A percentile compares a stretch with the other conserved stretches of the same genome.
Conservation (phyloP, 2,329 filamentous ascomycete genomes). For the Ophiocordyceps camponoti-rufipedis region DNA sequence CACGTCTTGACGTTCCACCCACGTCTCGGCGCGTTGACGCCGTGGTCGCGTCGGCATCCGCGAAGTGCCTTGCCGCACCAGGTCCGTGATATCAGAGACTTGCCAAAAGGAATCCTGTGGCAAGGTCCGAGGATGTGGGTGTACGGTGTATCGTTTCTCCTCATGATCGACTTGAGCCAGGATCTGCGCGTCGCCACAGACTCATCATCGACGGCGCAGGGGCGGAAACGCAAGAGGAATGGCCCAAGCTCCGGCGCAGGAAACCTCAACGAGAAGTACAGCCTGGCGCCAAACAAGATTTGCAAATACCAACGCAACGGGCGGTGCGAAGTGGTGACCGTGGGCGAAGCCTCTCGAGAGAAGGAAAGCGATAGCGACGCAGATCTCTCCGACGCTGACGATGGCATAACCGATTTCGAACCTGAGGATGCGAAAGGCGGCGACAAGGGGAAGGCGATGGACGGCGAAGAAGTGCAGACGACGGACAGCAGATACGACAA, state of each 20-base stretch:
- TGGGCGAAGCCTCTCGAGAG: conserved; percentile 19
- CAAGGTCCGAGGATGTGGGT: conserved; percentile 66
- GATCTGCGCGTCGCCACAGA: conserved; percentile 32
- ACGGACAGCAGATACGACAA: background rate
- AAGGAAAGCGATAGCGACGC: conserved; percentile 19
- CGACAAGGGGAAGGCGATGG: background rate
- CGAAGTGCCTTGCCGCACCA: conserved; percentile 54
- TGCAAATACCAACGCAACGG: conserved; percentile 20
- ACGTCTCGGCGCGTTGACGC: conserved; percentile 54
- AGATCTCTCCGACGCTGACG: conserved; percentile 15
- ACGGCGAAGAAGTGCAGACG: background rate
- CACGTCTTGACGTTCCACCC: conserved; percentile 67
- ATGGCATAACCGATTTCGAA: conserved; percentile 10
- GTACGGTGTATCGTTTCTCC: conserved; percentile 71
- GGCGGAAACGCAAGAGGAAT: conserved; percentile 35
- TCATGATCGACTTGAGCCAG: conserved; percentile 73
- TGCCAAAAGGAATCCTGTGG: conserved; percentile 75
- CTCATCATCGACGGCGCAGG: conserved; percentile 9
- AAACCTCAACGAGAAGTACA: conserved; percentile 28
- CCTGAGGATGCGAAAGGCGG: background rate
- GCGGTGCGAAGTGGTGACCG: conserved; percentile 19
- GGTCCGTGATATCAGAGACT: conserved; percentile 58
- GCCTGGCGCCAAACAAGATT: conserved; percentile 24
- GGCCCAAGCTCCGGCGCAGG: conserved; percentile 32
- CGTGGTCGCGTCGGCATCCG: conserved; percentile 76